Percentiles rank a stretch among this genome's conserved stretches.
These are phyloP conservation scores for Exophiala spinifera DNA, from an alignment of 2,329 filamentous ascomycete species.

Conservation along the genomic window DNA sequence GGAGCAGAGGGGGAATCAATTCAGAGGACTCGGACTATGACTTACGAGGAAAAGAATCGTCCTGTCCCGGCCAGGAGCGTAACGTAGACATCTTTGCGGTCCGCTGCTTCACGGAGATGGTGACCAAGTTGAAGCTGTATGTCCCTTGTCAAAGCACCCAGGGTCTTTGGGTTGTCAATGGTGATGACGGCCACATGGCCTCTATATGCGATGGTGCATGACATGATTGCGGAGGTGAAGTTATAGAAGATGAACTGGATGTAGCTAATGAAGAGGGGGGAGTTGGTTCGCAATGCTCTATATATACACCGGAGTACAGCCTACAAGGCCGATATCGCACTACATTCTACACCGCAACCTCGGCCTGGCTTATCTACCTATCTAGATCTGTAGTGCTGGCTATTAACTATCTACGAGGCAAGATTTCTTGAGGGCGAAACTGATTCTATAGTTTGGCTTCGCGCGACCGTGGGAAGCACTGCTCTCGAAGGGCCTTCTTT, in stretches of 20 bases:
- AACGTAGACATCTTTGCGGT: slow-evolving; percentile 73
- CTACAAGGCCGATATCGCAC: too few species aligned
- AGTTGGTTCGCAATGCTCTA: too few species aligned
- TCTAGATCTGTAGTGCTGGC: too few species aligned
- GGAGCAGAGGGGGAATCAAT: too few species aligned
- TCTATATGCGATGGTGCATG: slow-evolving; percentile 30
- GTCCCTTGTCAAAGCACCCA: slow-evolving; percentile 71
- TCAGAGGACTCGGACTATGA: neutral
- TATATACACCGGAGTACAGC: too few species aligned
- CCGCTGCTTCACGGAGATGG: slow-evolving; percentile 71
- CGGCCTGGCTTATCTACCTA: too few species aligned
- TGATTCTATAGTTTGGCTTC: too few species aligned
- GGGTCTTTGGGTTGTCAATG: slow-evolving; percentile 77
- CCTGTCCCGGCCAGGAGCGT: slow-evolving; percentile 82
- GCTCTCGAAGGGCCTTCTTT: slow-evolving; percentile 39
- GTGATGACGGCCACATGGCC: slow-evolving; percentile 77
- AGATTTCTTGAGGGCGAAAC: too few species aligned
- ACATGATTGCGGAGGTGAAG: slow-evolving; percentile 31
- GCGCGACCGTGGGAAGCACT: neutral
- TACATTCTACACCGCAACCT: too few species aligned
- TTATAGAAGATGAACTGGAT: too few species aligned
- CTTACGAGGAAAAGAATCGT: slow-evolving; percentile 79
- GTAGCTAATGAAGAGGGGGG: too few species aligned
- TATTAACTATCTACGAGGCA: too few species aligned
- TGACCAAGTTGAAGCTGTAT: slow-evolving; percentile 74